Evolutionary conservation across 106 monocot species (phyloP).

Genomic region (Platanthera zijinensis): DNA sequence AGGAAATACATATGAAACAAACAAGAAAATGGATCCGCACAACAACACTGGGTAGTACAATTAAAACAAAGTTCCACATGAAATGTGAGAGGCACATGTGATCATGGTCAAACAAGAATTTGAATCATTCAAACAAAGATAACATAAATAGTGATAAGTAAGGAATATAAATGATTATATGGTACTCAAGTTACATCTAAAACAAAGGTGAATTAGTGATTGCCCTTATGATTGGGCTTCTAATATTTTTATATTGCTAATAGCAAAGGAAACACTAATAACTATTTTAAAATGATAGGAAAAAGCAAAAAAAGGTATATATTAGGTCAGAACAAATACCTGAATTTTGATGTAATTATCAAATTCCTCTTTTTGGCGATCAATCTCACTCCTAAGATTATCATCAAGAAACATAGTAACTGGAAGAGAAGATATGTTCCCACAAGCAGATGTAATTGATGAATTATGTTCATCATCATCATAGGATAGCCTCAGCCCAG

Average conservation of each 20-base stretch:
- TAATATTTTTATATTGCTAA: not conserved
- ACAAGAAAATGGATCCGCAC: too few relatives aligned
- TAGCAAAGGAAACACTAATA: too few relatives aligned
- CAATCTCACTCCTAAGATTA: conserved; percentile 34
- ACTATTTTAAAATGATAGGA: not conserved
- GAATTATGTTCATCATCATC: conserved; percentile 61
- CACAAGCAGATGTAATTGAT: conserved; percentile 38
- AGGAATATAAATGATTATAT: not conserved
- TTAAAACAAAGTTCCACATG: too few relatives aligned
- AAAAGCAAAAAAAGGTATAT: not conserved
- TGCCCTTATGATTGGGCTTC: not conserved
- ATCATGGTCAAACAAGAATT: too few relatives aligned
- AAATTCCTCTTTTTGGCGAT: conserved; percentile 50
- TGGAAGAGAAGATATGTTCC: conserved; percentile 31
- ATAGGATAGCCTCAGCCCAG: conserved; percentile 50
- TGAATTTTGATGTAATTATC: conserved; percentile 42
- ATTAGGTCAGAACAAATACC: conserved; percentile 21
- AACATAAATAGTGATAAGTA: not conserved
- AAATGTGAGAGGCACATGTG: too few relatives aligned
- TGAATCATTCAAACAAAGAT: not conserved
- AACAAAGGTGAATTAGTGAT: not conserved
- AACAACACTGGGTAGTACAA: too few relatives aligned
- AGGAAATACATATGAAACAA: too few relatives aligned
- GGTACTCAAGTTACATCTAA: not conserved
- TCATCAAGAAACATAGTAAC: conserved; percentile 28